Percentiles rank a stretch among this genome's conserved stretches.
phyloP scores from a whole-genome alignment of 257 asterid genomes.

The Capsicum baccatum region DNA sequence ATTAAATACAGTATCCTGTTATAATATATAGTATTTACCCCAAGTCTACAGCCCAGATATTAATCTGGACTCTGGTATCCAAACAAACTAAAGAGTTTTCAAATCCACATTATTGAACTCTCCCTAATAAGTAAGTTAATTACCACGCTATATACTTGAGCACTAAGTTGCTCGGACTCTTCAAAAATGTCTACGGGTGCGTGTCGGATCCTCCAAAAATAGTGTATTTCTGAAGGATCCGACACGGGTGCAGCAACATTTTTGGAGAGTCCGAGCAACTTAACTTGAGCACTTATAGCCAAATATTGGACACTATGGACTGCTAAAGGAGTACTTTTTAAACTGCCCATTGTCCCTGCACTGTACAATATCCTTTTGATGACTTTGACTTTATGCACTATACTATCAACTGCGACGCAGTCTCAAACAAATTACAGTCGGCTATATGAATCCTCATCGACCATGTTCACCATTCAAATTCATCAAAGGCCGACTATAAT shows the following conservation, averaged over 20 bases:
- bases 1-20: neutral
- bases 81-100: neutral
- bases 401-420: neutral
- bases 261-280: too few species aligned
- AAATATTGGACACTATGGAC: neutral
- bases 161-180: neutral
- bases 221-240: too few species aligned
- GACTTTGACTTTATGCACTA: neutral
- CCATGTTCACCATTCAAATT: neutral
- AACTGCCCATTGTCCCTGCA: neutral
- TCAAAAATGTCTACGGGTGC: too few species aligned
- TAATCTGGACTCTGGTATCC: neutral
- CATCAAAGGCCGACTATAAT: neutral
- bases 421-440: neutral
- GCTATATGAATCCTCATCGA: neutral
- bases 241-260: too few species aligned
- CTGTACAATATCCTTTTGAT: neutral
- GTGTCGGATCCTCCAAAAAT: too few species aligned
- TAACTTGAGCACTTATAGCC: neutral
- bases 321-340: neutral
- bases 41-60: neutral
- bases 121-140: neutral
- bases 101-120: conserved; percentile 14
- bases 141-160: neutral
- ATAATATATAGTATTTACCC: neutral